phyloP scores from a whole-genome alignment of 495 filamentous ascomycete species.

The Hamigera avellanea region DNA sequence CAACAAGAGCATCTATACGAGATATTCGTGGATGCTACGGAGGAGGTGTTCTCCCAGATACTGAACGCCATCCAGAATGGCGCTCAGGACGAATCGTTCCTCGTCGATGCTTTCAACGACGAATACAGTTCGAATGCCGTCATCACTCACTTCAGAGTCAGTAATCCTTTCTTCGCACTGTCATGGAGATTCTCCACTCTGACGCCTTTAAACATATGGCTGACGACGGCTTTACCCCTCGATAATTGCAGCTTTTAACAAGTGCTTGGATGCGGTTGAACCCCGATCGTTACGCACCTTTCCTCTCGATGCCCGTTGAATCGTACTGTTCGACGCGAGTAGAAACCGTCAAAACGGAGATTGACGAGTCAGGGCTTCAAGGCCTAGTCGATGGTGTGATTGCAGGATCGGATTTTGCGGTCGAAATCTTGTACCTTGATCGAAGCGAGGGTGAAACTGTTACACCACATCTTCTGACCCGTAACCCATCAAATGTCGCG shows the following conservation, averaged over 20 bases:
- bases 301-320: constrained; percentile 51
- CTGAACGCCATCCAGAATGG: constrained; percentile 38
- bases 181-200: not conserved
- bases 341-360: constrained; percentile 67
- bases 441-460: constrained; percentile 70
- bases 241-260: constrained; percentile 54
- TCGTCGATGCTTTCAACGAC: constrained; percentile 71
- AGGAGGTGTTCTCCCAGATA: constrained; percentile 49
- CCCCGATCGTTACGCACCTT: constrained; percentile 54
- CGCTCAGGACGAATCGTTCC: constrained; percentile 45
- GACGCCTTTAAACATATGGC: constrained; percentile 8
- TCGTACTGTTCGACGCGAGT: constrained; percentile 60
- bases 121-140: constrained; percentile 53
- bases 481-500: constrained; percentile 37
- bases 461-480: constrained; percentile 61
- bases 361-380: constrained; percentile 76
- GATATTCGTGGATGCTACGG: constrained; percentile 70
- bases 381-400: constrained; percentile 70
- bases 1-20: constrained; percentile 58
- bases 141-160: constrained; percentile 59
- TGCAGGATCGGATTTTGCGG: constrained; percentile 56
- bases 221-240: not conserved
- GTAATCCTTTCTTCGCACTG: constrained; percentile 8
- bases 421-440: constrained; percentile 88
- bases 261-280: constrained; percentile 78